A percentile compares a stretch with the other conserved stretches of the same genome.
These are phyloP conservation scores for Wallacemonas sp. DNA, from an alignment of 208 protist genomes.

Conservation along the genomic window DNA sequence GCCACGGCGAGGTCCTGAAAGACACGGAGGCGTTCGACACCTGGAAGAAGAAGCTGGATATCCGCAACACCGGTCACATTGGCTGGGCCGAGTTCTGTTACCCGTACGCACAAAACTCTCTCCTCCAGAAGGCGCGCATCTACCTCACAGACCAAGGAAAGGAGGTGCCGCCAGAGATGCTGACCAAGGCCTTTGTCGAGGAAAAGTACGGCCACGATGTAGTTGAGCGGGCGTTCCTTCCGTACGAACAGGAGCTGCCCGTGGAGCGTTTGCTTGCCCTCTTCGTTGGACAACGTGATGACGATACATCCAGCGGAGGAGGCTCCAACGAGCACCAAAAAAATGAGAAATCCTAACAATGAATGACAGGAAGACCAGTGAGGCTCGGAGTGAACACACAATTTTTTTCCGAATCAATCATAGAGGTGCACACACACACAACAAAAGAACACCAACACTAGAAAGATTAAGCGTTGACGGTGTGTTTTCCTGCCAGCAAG, in stretches of 20 bases:
- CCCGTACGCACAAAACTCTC: conserved; percentile 45
- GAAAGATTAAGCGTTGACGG: not conserved
- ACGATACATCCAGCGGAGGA: not conserved
- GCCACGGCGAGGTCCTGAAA: conserved; percentile 28
- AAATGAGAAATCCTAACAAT: not conserved
- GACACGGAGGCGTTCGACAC: conserved; percentile 18
- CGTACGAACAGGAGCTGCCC: conserved; percentile 46
- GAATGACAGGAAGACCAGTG: not conserved
- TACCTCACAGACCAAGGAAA: conserved; percentile 17
- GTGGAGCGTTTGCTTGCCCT: conserved; percentile 38
- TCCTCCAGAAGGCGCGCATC: conserved; percentile 27
- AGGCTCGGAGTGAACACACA: too few species aligned
- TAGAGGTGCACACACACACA: too few species aligned
- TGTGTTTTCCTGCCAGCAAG: not conserved
- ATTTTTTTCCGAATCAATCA: too few species aligned
- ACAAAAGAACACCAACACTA: not conserved
- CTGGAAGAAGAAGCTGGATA: conserved; percentile 44
- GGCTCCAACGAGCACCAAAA: not conserved
- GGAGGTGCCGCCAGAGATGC: conserved; percentile 36
- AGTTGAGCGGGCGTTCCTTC: conserved; percentile 28
- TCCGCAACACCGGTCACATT: conserved; percentile 26
- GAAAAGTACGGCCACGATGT: conserved; percentile 30
- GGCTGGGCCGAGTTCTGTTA: conserved; percentile 75
- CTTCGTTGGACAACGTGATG: conserved; percentile 19
- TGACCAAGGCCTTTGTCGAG: conserved; percentile 24